Conservation (phyloP, 257 asterid species). For the Solanum phureja region DNA sequence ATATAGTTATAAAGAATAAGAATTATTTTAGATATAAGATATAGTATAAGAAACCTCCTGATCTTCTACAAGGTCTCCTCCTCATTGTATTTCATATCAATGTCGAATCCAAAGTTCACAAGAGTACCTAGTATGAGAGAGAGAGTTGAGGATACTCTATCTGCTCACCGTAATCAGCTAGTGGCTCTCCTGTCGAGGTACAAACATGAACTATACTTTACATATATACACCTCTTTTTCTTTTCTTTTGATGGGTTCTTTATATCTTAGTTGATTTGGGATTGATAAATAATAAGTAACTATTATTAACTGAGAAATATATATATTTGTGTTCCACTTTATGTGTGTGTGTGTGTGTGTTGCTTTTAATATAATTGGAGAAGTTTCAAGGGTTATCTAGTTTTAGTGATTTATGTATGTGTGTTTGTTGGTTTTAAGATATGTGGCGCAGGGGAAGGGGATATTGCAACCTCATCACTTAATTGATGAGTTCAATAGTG, state of each 20-base stretch:
- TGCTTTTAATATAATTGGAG: background rate
- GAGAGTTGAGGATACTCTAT: constrained; percentile 86
- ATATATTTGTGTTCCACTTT: too few species aligned
- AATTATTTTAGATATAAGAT: too few species aligned
- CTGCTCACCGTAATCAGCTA: constrained; percentile 84
- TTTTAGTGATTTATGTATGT: background rate
- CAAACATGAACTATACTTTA: too few species aligned
- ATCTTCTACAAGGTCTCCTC: background rate
- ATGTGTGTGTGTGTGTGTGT: too few species aligned
- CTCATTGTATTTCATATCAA: background rate
- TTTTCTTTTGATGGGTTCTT: too few species aligned
- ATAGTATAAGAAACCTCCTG: background rate
- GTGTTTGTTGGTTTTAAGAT: constrained; percentile 28
- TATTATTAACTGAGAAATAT: too few species aligned
- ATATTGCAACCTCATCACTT: constrained; percentile 81
- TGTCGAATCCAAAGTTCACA: constrained; percentile 41
- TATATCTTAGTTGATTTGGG: too few species aligned
- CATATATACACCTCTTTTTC: too few species aligned
- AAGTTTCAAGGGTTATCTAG: background rate
- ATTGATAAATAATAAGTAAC: too few species aligned
- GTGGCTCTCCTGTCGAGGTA: constrained; percentile 89
- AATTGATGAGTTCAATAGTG: constrained; percentile 73
- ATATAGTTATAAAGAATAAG: too few species aligned
- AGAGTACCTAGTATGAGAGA: constrained; percentile 76
- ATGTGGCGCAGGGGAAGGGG: constrained; percentile 94